A percentile compares a stretch with the other conserved stretches of the same genome.
Evolutionary conservation across 73 alveolate genomes (phyloP).

Genomic region (Paramecium sexaurelia): DNA sequence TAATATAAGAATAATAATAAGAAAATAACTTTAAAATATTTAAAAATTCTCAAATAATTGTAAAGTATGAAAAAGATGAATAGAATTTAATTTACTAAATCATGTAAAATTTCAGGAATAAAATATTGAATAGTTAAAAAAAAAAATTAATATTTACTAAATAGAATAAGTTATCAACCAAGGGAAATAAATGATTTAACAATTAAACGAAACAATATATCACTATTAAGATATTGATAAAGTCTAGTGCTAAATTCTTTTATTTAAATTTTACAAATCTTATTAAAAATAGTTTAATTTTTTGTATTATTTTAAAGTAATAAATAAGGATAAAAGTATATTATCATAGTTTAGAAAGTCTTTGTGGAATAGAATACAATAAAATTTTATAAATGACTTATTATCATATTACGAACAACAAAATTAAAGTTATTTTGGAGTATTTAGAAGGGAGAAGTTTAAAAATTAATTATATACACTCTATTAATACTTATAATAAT

Average conservation of each 20-base stretch:
- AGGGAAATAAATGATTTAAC: not conserved
- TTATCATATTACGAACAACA: not conserved
- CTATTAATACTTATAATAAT: slow-evolving; percentile 6
- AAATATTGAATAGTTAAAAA: not conserved
- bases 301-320: not conserved
- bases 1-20: too few relatives aligned
- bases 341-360: not conserved
- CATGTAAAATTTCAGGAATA: not conserved
- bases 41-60: too few relatives aligned
- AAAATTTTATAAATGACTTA: not conserved
- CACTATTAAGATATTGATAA: not conserved
- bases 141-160: not conserved
- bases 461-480: not conserved
- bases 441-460: slow-evolving; percentile 10
- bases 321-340: not conserved
- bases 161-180: not conserved
- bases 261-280: not conserved
- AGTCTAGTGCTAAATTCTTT: not conserved
- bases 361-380: not conserved
- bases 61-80: not conserved
- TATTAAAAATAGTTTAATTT: not conserved
- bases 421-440: not conserved
- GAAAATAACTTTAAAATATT: too few relatives aligned
- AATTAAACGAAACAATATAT: not conserved
- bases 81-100: not conserved